Percentiles rank a stretch among this genome's conserved stretches.
Evolutionary conservation across 192 early-diverging fungal genomes (phyloP).

Genomic region (Kappamyces sp.): DNA sequence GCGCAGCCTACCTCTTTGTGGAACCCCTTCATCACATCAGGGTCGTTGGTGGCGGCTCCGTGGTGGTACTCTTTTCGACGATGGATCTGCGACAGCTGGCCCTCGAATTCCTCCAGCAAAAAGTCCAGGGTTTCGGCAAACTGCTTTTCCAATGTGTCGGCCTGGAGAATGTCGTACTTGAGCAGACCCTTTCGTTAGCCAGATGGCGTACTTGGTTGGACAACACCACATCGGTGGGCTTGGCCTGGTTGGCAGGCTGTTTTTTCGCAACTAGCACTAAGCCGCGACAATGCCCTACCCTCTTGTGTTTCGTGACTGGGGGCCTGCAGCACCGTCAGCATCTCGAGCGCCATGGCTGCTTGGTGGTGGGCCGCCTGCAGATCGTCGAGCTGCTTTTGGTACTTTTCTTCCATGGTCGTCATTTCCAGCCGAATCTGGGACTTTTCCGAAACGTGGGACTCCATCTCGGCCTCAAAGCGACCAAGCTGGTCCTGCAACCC

Average conservation of each 20-base stretch:
- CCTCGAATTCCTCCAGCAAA: conserved; percentile 46
- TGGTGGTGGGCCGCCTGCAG: conserved; percentile 28
- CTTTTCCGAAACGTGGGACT: background rate
- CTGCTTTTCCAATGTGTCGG: conserved; percentile 34
- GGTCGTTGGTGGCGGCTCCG: conserved; percentile 23
- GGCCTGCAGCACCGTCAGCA: conserved; percentile 42
- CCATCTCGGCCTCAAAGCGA: conserved; percentile 25
- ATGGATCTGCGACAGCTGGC: conserved; percentile 30
- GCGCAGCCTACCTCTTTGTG: conserved; percentile 23
- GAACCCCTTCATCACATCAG: conserved; percentile 31
- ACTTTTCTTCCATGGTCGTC: conserved; percentile 18
- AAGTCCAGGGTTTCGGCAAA: conserved; percentile 43
- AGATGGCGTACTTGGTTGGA: background rate
- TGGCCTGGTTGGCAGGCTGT: no score
- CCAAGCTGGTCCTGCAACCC: conserved; percentile 23
- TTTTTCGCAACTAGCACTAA: background rate
- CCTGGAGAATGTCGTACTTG: conserved; percentile 42
- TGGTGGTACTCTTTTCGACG: conserved; percentile 38
- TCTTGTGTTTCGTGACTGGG: conserved; percentile 25
- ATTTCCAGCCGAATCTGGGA: conserved; percentile 13
- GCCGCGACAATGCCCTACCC: conserved; percentile 10
- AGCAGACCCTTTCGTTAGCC: conserved; percentile 31
- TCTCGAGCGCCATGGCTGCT: conserved; percentile 40
- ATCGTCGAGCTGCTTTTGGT: conserved; percentile 30
- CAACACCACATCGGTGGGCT: no score